Percentiles rank a stretch among this genome's conserved stretches.
Conservation (phyloP, 164 flowering plant species). For the Vitis amurensis region DNA sequence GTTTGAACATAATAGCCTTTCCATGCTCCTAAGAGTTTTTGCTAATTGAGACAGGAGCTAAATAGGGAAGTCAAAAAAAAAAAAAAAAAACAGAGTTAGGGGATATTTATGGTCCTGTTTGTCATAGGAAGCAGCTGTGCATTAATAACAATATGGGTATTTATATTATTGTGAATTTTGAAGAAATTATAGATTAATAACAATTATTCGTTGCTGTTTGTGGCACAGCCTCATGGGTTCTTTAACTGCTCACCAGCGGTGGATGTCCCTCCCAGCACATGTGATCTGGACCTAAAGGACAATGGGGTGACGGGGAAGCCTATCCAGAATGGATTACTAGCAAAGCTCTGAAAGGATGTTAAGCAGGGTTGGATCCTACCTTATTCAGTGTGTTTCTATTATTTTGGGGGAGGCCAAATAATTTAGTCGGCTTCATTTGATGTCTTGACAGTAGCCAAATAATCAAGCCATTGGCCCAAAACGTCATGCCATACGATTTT, state of each 20-base stretch:
- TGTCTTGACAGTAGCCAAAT: too few relatives aligned
- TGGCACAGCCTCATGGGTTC: slow-evolving; percentile 85
- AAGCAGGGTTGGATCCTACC: too few relatives aligned
- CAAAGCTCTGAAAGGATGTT: slow-evolving; percentile 49
- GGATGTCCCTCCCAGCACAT: slow-evolving; percentile 72
- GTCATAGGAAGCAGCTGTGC: too few relatives aligned
- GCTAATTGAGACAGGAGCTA: too few relatives aligned
- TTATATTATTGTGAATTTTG: background rate
- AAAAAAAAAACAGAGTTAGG: background rate
- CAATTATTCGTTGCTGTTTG: slow-evolving; percentile 4
- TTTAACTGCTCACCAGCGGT: slow-evolving; percentile 88
- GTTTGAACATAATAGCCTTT: too few relatives aligned
- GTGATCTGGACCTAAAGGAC: slow-evolving; percentile 64
- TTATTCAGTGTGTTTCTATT: background rate
- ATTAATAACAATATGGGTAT: background rate
- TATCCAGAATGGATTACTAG: slow-evolving; percentile 40
- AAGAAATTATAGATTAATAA: background rate
- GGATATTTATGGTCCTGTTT: too few relatives aligned
- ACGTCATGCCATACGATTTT: too few relatives aligned
- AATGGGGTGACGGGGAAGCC: slow-evolving; percentile 43
- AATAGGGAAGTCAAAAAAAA: background rate
- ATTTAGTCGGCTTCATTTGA: too few relatives aligned
- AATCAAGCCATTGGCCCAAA: too few relatives aligned
- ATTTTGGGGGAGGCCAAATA: too few relatives aligned
- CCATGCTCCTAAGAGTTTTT: too few relatives aligned